Conservation (phyloP, 495 filamentous ascomycete species). For the Podospora fimiseda region DNA sequence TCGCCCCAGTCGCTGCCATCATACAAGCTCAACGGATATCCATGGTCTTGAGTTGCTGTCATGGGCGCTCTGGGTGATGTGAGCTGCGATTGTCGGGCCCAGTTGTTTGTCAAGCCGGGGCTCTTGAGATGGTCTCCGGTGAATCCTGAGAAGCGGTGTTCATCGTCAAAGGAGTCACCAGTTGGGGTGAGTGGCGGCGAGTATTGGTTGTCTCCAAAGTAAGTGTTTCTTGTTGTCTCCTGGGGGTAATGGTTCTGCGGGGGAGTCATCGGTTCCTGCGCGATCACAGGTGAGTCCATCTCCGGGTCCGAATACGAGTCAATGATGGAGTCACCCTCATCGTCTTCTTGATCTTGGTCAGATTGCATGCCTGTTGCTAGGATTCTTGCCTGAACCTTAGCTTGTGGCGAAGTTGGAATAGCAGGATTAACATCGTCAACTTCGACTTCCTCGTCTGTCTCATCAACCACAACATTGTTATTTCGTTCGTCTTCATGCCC, state of each 20-base stretch:
- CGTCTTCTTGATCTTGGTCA: background rate
- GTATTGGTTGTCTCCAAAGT: background rate
- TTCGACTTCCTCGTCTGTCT: too few relatives aligned
- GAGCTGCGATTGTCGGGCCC: background rate
- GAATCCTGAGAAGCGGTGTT: background rate
- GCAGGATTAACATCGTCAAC: too few relatives aligned
- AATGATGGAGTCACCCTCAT: background rate
- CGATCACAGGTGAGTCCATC: background rate
- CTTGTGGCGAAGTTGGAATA: background rate
- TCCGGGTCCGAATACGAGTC: background rate
- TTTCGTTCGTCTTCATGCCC: too few relatives aligned
- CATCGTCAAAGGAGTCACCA: background rate
- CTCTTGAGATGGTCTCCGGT: background rate
- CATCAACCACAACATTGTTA: too few relatives aligned
- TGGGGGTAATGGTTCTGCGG: background rate
- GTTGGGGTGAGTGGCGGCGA: background rate
- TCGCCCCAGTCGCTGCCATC: slow-evolving; percentile 9
- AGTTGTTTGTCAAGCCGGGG: background rate
- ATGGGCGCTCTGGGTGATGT: slow-evolving; percentile 4
- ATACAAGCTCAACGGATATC: background rate
- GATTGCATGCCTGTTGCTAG: background rate
- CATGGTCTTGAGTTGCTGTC: background rate
- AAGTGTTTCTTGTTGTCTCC: background rate
- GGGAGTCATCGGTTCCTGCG: background rate
- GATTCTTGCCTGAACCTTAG: background rate